Conservation (phyloP, 1,284 basidiomycete genomes). For the Cryptococcus floricola region DNA sequence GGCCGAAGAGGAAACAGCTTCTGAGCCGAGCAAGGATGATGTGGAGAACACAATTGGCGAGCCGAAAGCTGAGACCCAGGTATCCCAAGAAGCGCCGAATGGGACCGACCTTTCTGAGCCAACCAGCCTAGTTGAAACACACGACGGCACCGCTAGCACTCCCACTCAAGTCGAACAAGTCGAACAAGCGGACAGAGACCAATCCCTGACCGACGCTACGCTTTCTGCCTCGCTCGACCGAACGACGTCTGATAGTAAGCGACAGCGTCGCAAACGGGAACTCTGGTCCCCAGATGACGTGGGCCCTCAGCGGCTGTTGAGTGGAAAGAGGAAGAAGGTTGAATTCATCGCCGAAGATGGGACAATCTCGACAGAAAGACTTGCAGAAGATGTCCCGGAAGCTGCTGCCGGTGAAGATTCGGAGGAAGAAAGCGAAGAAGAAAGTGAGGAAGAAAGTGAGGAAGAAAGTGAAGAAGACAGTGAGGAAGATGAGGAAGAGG, state of each 20-base stretch:
- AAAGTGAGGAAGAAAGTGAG: constrained; percentile 24
- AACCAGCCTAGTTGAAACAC: background rate
- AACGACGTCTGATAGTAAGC: constrained; percentile 36
- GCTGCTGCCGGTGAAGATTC: constrained; percentile 18
- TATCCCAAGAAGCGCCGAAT: background rate
- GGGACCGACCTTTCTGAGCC: background rate
- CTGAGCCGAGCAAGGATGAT: background rate
- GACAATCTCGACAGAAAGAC: constrained; percentile 1
- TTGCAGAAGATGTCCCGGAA: constrained; percentile 5
- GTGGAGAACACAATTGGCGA: background rate
- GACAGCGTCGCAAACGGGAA: constrained; percentile 32
- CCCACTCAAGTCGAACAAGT: background rate
- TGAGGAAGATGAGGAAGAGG: constrained; percentile 19
- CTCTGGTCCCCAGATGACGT: constrained; percentile 39
- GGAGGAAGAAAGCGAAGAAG: constrained; percentile 19
- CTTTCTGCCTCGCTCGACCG: constrained; percentile 18
- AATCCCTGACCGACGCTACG: constrained; percentile 35
- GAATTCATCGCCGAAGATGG: background rate
- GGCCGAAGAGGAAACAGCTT: background rate
- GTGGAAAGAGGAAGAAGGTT: constrained; percentile 12
- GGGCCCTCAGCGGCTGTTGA: constrained; percentile 20
- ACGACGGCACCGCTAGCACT: background rate
- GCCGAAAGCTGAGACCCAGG: background rate
- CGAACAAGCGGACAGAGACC: constrained; percentile 13
- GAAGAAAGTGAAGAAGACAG: constrained; percentile 11